phyloP scores from a whole-genome alignment of 305 asterid genomes.

The Fraxinus baroniana region DNA sequence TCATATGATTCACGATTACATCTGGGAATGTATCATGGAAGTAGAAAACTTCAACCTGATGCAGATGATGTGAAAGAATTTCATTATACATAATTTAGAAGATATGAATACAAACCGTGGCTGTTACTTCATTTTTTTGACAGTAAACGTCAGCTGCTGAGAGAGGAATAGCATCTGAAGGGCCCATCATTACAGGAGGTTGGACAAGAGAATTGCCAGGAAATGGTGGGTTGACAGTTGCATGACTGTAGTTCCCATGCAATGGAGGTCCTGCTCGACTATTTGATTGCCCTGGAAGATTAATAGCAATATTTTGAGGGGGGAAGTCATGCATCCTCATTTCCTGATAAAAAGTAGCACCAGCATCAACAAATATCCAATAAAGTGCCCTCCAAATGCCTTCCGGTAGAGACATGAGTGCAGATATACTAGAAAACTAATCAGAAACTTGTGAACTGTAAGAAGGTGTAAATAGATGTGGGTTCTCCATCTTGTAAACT shows the following conservation, averaged over 20 bases:
- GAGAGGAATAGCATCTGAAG: constrained; percentile 62
- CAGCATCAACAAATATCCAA: constrained; percentile 15
- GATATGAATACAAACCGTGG: constrained; percentile 61
- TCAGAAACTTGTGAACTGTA: not conserved
- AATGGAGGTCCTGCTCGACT: constrained; percentile 53
- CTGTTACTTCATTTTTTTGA: constrained; percentile 88
- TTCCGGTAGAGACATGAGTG: not conserved
- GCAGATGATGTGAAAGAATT: not conserved
- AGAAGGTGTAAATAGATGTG: not conserved
- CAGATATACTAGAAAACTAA: not conserved
- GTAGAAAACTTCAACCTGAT: not conserved
- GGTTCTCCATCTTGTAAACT: not conserved
- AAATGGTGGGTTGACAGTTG: constrained; percentile 57
- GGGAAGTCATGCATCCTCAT: constrained; percentile 60
- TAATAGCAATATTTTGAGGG: constrained; percentile 49
- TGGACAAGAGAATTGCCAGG: constrained; percentile 52
- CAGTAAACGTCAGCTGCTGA: constrained; percentile 76
- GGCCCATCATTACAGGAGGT: constrained; percentile 59
- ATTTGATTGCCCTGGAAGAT: constrained; percentile 55
- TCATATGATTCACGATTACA: not conserved
- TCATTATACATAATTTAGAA: not conserved
- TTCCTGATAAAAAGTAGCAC: constrained; percentile 50
- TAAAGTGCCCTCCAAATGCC: constrained; percentile 4
- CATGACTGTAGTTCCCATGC: constrained; percentile 59
- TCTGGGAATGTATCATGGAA: not conserved